These are phyloP conservation scores for Potentilla sterilis DNA, from an alignment of 306 rosid species.

Conservation along the genomic window DNA sequence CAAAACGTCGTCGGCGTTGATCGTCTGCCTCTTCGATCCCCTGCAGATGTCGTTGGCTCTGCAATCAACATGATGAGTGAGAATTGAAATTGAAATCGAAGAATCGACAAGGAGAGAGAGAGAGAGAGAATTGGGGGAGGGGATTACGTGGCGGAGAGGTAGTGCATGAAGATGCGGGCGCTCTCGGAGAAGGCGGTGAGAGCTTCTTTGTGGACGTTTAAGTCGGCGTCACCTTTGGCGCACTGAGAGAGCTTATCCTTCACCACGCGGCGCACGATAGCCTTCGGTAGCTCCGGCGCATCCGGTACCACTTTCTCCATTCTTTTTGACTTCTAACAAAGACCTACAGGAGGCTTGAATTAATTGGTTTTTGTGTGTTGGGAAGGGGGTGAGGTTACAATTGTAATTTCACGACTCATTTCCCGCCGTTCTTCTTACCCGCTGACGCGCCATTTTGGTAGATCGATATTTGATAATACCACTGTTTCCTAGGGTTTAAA, in stretches of 20 bases:
- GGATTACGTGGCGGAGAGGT: constrained; percentile 79
- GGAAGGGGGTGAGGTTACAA: neutral
- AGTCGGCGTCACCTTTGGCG: constrained; percentile 55
- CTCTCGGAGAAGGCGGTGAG: constrained; percentile 85
- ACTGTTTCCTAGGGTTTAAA: no score
- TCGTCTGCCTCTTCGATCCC: constrained; percentile 87
- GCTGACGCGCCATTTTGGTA: neutral
- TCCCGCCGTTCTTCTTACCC: constrained; percentile 5
- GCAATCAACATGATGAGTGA: neutral
- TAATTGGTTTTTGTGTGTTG: neutral
- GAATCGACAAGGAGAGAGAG: no score
- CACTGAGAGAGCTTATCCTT: constrained; percentile 77
- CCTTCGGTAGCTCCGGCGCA: constrained; percentile 70
- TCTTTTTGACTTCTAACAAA: neutral
- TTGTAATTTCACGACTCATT: neutral
- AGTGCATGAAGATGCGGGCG: constrained; percentile 90
- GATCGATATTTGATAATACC: no score
- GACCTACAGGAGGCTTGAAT: neutral
- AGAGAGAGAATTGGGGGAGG: neutral
- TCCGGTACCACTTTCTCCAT: constrained; percentile 47
- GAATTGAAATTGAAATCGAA: neutral
- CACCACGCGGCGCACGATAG: constrained; percentile 90
- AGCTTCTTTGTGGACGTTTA: constrained; percentile 62
- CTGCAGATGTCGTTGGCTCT: constrained; percentile 93
- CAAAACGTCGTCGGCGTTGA: constrained; percentile 70